Base-by-base conservation (phyloP, 2,329 filamentous ascomycete species). In the Rosellinia necatrix region DNA sequence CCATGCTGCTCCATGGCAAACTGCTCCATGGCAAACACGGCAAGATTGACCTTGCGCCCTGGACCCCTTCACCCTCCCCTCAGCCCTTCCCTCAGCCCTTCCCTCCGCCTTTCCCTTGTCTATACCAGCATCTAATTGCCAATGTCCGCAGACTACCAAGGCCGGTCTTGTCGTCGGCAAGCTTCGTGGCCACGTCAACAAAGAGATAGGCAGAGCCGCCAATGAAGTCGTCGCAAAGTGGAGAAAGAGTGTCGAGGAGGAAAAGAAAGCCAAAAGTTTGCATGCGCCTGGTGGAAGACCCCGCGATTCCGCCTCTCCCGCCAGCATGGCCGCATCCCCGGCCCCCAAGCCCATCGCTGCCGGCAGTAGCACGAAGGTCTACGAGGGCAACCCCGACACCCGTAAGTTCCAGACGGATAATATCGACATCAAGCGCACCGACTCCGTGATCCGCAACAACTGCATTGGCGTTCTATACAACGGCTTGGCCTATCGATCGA, bases 381-480 rank as follows among this genome's bases (percentile, higher is more conserved):
- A 82, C 72, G 78, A 80, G 59, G 86, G 85, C 66, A 81, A 89
- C 64, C 84, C 87, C 2, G 87, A 92, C 69, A 94, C 92, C 79
- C 86, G 94, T 66, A 91, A 85, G 65, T 90, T 88, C 77, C 88
- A 88, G 66, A 82, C 80, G n/a, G 94, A 97, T 72, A 87, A 87
- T 35, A 85, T 96, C 49, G 86, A 92, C 66, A 83, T 84, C 66
- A 84, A 87, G 63, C 84, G 91, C 49, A 97, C 92, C 13, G 86
- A 86, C 43, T 87, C 88, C 57, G 76, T 81, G 54, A 82, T 83
- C 17, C 89, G 94, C 56, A 90, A 97, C 76, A 88, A 86, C 69
- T 96, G 90, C 72, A 87, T 97, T 60, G 92, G 91, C 46, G 82
- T 99, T 38, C 84, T 99, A 73, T 99, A 97, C 78, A 94, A 99